phyloP scores from a whole-genome alignment of 345 rosid species.

The Melaleuca quinquenervia region DNA sequence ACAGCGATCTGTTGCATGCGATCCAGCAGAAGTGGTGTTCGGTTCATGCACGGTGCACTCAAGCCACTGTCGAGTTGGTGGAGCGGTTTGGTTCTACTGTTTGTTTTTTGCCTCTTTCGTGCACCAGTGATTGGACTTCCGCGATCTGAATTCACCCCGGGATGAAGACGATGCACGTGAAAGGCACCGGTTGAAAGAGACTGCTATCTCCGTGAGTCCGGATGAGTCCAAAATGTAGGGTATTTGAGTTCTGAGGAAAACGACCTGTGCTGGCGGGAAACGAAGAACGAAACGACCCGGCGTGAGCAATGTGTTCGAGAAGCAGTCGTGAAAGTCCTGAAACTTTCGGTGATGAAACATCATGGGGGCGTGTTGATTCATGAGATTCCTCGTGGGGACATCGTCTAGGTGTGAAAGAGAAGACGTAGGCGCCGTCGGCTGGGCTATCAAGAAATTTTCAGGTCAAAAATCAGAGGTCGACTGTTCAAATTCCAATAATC shows the following conservation, averaged over 20 bases:
- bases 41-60: not conserved
- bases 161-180: not conserved
- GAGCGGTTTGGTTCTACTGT: not conserved
- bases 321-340: not conserved
- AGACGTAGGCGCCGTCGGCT: not conserved
- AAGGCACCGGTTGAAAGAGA: not conserved
- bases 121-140: not conserved
- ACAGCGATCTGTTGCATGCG: not conserved
- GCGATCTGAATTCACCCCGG: not conserved
- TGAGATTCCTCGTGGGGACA: not conserved
- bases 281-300: not conserved
- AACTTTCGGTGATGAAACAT: not conserved
- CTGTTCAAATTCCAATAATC: not conserved
- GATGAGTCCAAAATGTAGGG: not conserved
- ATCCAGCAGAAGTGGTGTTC: not conserved
- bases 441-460: not conserved
- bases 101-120: not conserved
- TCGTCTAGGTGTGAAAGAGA: not conserved
- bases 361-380: not conserved
- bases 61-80: not conserved
- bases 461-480: not conserved
- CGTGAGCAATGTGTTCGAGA: not conserved
- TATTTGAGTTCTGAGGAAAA: not conserved
- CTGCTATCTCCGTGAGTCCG: not conserved
- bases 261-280: not conserved